phyloP scores from a whole-genome alignment of 2,329 filamentous ascomycete species.

The Colletotrichum gloeosporioides region DNA sequence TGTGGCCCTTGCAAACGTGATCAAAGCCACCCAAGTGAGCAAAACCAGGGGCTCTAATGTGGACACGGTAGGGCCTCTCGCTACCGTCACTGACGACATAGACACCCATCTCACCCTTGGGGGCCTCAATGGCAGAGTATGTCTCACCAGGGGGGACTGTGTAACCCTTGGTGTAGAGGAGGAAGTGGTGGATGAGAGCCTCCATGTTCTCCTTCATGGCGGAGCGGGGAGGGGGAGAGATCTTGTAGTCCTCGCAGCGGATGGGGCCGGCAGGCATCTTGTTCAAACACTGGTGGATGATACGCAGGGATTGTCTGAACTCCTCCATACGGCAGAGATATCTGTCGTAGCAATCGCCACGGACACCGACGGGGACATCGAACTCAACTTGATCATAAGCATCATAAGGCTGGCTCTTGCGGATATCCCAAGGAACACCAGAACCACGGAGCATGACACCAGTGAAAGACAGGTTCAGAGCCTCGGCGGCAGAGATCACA shows the following conservation, averaged over 20 bases:
- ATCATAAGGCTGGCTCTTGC: constrained; percentile 96
- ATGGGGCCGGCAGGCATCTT: constrained; percentile 97
- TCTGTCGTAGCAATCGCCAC: constrained; percentile 98
- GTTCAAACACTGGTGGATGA: constrained; percentile 98
- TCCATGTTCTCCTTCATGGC: constrained; percentile 99
- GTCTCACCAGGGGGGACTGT: constrained; percentile 96
- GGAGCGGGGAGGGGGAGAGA: constrained; percentile 90
- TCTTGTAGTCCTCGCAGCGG: constrained; percentile 98
- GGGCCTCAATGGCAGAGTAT: constrained; percentile 98
- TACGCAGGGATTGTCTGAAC: constrained; percentile 96
- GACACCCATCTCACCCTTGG: constrained; percentile 99
- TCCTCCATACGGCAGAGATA: constrained; percentile 99
- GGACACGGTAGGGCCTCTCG: constrained; percentile 95
- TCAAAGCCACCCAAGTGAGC: constrained; percentile 95
- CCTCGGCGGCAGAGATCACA: constrained; percentile 88
- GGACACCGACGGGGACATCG: constrained; percentile 93
- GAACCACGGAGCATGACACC: constrained; percentile 98
- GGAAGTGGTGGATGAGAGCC: constrained; percentile 97
- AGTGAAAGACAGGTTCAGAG: constrained; percentile 95
- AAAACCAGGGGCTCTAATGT: constrained; percentile 96
- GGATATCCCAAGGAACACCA: constrained; percentile 93
- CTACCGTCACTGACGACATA: constrained; percentile 95
- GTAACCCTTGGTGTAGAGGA: constrained; percentile 98
- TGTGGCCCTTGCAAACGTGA: constrained; percentile 88
- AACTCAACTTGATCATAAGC: constrained; percentile 98